Evolutionary conservation across 306 rosid species (phyloP).

Genomic region (Malus sylvestris): DNA sequence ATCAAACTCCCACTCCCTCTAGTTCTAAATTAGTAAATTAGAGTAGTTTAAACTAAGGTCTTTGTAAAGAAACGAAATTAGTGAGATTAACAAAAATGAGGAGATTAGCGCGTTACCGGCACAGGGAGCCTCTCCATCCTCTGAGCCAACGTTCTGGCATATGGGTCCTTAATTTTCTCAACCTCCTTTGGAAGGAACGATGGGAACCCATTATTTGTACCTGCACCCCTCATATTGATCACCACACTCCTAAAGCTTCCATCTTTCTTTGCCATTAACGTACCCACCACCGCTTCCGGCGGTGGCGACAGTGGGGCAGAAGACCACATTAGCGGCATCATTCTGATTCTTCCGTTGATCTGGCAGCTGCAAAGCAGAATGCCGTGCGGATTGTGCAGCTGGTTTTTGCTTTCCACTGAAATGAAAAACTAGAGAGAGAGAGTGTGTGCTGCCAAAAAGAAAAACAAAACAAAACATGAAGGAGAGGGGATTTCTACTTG

Average conservation of each 20-base stretch:
- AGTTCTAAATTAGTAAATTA: too few relatives aligned
- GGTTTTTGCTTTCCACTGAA: neutral
- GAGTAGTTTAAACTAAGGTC: too few relatives aligned
- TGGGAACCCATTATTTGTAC: constrained; percentile 31
- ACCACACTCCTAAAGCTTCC: constrained; percentile 13
- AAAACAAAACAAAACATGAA: too few relatives aligned
- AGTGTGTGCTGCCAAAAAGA: too few relatives aligned
- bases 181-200: constrained; percentile 73
- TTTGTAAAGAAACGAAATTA: neutral
- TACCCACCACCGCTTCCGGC: neutral
- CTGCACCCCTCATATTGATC: neutral
- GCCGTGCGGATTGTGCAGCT: neutral
- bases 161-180: constrained; percentile 53
- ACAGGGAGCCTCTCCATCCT: constrained; percentile 79
- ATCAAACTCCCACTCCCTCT: too few relatives aligned
- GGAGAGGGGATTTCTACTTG: too few relatives aligned
- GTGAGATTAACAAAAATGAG: neutral
- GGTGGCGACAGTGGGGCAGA: neutral
- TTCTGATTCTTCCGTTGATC: neutral
- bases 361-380: neutral
- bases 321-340: constrained; percentile 5
- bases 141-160: constrained; percentile 58
- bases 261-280: constrained; percentile 8
- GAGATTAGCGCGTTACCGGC: constrained; percentile 18
- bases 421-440: too few relatives aligned